Percentiles rank a stretch among this genome's conserved stretches.
These are phyloP conservation scores for Haematococcus lacustris DNA, from an alignment of 139 green algal genomes.

Conservation along the genomic window DNA sequence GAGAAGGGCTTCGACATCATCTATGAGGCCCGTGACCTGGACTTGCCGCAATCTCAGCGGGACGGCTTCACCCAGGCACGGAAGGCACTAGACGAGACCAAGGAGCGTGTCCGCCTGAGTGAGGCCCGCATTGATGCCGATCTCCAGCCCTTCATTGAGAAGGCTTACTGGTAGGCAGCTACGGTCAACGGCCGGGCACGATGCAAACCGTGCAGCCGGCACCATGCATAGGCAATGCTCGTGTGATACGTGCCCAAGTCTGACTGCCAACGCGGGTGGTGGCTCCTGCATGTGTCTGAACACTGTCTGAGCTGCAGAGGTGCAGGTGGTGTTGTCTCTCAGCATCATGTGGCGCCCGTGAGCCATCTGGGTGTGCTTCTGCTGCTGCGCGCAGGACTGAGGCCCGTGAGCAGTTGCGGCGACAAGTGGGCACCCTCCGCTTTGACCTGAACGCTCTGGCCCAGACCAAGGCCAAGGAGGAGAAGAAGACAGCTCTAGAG, in stretches of 20 bases:
- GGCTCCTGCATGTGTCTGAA: too few relatives aligned
- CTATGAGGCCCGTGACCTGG: conserved; percentile 87
- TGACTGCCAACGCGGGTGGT: too few relatives aligned
- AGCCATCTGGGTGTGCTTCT: too few relatives aligned
- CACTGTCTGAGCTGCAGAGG: too few relatives aligned
- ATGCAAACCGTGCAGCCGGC: too few relatives aligned
- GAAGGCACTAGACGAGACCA: conserved; percentile 49
- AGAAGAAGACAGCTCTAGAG: conserved; percentile 63
- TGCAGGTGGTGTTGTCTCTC: too few relatives aligned
- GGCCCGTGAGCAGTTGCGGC: conserved; percentile 77
- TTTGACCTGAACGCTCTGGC: conserved; percentile 85
- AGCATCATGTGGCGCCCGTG: too few relatives aligned
- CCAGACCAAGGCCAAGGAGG: conserved; percentile 59
- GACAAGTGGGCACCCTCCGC: conserved; percentile 78
- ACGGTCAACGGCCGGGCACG: too few relatives aligned
- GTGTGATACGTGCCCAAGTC: too few relatives aligned
- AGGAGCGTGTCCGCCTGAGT: conserved; percentile 49
- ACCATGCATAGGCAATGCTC: too few relatives aligned
- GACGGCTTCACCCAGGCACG: conserved; percentile 71
- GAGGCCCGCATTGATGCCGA: conserved; percentile 68
- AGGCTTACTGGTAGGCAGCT: conserved; percentile 84
- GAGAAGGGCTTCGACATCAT: conserved; percentile 79
- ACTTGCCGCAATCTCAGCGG: conserved; percentile 61
- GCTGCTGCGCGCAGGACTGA: too few relatives aligned
- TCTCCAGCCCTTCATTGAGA: conserved; percentile 60